Evolutionary conservation across 2,329 filamentous ascomycete genomes (phyloP), one percentile per base, ranked within the genome.

Genomic region (Thielaviopsis cerberus): DNA sequence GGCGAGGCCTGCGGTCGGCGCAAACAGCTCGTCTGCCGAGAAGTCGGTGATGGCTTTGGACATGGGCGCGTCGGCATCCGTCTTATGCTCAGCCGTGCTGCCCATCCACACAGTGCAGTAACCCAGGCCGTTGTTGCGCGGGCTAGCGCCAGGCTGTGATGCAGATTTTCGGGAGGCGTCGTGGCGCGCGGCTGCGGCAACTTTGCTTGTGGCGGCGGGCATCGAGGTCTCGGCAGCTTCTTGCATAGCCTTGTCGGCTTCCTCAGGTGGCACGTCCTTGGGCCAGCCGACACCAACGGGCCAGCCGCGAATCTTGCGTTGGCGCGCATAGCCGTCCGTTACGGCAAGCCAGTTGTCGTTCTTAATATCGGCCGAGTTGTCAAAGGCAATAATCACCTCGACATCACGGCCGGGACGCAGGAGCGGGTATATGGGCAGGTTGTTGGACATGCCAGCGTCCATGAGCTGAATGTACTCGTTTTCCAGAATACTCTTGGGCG

Each of bases 361-460:
- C 67, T 85, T 88, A 61, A 95, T 87, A 64, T 98, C 92, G 22
- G 90, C 90, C 1, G 88, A 94, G 3, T 89, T 89, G 68, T 98
- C 92, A 68, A 98, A 98, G 2, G 90, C 88, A 52, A 98, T 80
- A 52, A 97, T 74, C 51, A 98, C 78, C 64, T 98, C 92, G 5
- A 98, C 84, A 59, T 94, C 79, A 37, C 92, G 80, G 1, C 90
- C 91, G 0, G 88, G 88, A 11, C 92, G 82, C 20, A 98, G 81
- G 3, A 97, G 77, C 0, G 92, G 92, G 67, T 98, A 98, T 50
- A 97, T 90, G 1, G 92, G 92, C 8, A 98, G 75, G 66, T 98
- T 98, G 68, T 98, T 97, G 63, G 87, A 94, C 92, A 98, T 98
- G 55, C 92, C 92, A 1, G 92, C 90, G 69, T 98, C 92, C 90